Base-by-base conservation (phyloP, 768 basidiomycete genomes). In the Agaricus blazei region DNA sequence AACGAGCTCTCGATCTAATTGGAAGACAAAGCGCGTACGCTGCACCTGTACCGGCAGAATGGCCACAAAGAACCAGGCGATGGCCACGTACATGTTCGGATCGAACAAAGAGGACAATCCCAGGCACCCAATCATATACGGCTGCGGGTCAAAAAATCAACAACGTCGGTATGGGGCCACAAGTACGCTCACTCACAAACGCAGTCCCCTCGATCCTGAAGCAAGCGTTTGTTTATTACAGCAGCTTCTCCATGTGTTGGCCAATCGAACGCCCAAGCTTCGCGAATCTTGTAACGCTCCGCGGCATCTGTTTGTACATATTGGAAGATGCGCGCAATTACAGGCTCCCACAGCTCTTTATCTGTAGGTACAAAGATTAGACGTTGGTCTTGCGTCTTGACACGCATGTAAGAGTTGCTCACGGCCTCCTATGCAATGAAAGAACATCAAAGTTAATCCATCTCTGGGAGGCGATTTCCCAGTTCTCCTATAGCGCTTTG, bases 321-420 rank as follows among this genome's bases (percentile, higher is more conserved):
- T 2, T 60, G 41, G 61, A 79, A 77, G 9, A 81, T 63, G 0
- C 60, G 60, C 37, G 71, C 59, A 15, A 82, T 72, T 3, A 70
- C 69, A 1, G 78, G 75, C 55, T 81, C 80, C 79, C 80, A 82
- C 59, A 77, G 74, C 59, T 82, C 79, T 58, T 82, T 81, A 62
- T 80, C 81, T 82, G 58, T 36, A 7, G 12, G 36, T 12, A n/a
- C 41, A 23, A 12, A 41, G 23, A n/a, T 15, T 28, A 12, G 38
- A 36, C 50, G 31, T 11, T 14, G 42, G 9, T 19, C 5, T 38
- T 15, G 45, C 19, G 28, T 51, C 27, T 38, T 15, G 45, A 31
- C 4, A 46, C 19, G 45, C 14, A 40, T 37, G 12, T 3, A 27
- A 9, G 31, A 28, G 19, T 6, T 27, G 72, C 74, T 59, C 61